A percentile compares a stretch with the other conserved stretches of the same genome.
Evolutionary conservation across 2,329 filamentous ascomycete species (phyloP).

Genomic region (Aschersonia sp.): DNA sequence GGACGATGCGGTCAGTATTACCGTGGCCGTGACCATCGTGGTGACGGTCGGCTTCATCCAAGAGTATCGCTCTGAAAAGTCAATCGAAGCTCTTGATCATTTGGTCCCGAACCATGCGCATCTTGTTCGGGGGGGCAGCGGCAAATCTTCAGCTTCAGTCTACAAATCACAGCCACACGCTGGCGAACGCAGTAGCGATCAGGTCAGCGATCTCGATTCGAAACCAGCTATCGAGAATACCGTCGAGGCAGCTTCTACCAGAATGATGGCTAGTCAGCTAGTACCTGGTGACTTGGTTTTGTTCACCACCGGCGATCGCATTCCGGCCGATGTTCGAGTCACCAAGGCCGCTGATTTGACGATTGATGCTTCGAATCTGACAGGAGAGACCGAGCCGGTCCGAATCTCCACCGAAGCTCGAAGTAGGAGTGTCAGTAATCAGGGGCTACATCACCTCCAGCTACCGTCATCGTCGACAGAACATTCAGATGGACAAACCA

Average conservation of each 20-base stretch:
- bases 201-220: slow-evolving; percentile 26
- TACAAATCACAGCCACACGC: slow-evolving; percentile 33
- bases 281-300: slow-evolving; percentile 87
- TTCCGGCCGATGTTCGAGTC: slow-evolving; percentile 90
- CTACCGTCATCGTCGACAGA: slow-evolving; percentile 26
- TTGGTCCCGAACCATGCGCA: slow-evolving; percentile 92
- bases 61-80: slow-evolving; percentile 95
- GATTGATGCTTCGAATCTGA: slow-evolving; percentile 93
- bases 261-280: slow-evolving; percentile 73
- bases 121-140: slow-evolving; percentile 54
- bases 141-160: slow-evolving; percentile 14
- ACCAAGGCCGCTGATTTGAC: slow-evolving; percentile 79
- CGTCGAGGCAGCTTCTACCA: slow-evolving; percentile 61
- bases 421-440: slow-evolving; percentile 13
- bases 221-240: slow-evolving; percentile 46
- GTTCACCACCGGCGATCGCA: slow-evolving; percentile 90
- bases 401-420: slow-evolving; percentile 55
- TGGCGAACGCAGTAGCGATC: slow-evolving; percentile 28
- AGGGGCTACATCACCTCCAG: slow-evolving; percentile 14
- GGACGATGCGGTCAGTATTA: slow-evolving; percentile 91
- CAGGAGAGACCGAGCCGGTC: slow-evolving; percentile 91
- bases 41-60: slow-evolving; percentile 93
- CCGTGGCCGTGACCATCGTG: slow-evolving; percentile 90
- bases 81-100: slow-evolving; percentile 84
- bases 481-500: slow-evolving; percentile 37